phyloP scores from a whole-genome alignment of 208 protist genomes.

The Trypanosoma lewisi region DNA sequence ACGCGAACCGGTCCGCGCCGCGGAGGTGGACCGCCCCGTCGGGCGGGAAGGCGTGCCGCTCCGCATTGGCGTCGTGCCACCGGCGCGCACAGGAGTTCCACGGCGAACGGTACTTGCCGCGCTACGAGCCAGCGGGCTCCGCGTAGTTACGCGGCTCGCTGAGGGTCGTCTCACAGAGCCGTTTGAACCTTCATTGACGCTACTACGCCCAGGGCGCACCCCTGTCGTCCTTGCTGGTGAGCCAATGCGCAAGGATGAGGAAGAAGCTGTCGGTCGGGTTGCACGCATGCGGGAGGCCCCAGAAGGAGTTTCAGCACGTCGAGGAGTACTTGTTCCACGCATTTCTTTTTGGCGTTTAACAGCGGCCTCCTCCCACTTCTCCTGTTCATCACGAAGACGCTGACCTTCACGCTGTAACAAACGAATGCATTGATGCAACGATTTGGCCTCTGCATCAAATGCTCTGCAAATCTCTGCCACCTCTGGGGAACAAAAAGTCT shows the following conservation, averaged over 20 bases:
- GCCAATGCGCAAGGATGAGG: constrained; percentile 33
- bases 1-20: constrained; percentile 14
- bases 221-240: constrained; percentile 37
- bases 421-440: constrained; percentile 70
- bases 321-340: constrained; percentile 35
- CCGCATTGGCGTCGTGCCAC: constrained; percentile 47
- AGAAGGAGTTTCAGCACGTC: constrained; percentile 62
- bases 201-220: constrained; percentile 28
- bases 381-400: constrained; percentile 53
- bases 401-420: constrained; percentile 68
- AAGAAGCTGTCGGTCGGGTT: constrained; percentile 37
- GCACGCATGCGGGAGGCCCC: constrained; percentile 42
- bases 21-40: constrained; percentile 18
- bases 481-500: constrained; percentile 37
- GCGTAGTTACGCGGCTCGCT: constrained; percentile 28
- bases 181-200: constrained; percentile 22
- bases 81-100: constrained; percentile 71
- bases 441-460: constrained; percentile 77
- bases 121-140: constrained; percentile 75
- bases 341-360: constrained; percentile 25
- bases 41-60: constrained; percentile 24
- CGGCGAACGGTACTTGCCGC: constrained; percentile 73
- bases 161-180: constrained; percentile 35
- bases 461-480: constrained; percentile 55
- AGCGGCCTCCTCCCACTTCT: constrained; percentile 32